phyloP scores from a whole-genome alignment of 306 rosid species.

The Fragaria nilgerrensis region DNA sequence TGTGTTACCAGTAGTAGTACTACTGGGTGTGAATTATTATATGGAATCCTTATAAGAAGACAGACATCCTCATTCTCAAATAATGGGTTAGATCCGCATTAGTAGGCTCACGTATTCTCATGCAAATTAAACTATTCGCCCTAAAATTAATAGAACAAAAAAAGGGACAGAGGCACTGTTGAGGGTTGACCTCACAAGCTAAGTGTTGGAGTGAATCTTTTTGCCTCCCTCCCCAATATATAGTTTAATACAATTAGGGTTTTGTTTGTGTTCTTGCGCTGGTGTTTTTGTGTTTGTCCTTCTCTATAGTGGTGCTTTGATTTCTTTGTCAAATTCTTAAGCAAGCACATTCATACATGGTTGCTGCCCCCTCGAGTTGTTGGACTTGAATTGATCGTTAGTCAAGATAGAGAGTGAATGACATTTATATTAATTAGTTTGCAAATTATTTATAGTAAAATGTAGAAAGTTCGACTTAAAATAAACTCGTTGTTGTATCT shows the following conservation, averaged over 20 bases:
- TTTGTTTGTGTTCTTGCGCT: slow-evolving; percentile 2
- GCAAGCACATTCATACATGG: not conserved
- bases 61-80: slow-evolving; percentile 83
- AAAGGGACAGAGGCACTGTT: slow-evolving; percentile 31
- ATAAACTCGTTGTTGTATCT: too few relatives aligned
- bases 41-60: slow-evolving; percentile 33
- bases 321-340: not conserved
- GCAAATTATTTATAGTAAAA: too few relatives aligned
- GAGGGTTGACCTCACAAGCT: slow-evolving; percentile 54
- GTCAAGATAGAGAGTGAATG: not conserved
- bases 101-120: slow-evolving; percentile 56
- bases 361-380: not conserved
- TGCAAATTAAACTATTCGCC: slow-evolving; percentile 29
- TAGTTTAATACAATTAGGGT: not conserved
- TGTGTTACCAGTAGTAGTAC: not conserved
- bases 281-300: slow-evolving; percentile 2
- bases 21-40: not conserved
- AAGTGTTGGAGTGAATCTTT: slow-evolving; percentile 44
- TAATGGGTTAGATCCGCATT: slow-evolving; percentile 61
- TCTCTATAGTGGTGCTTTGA: not conserved
- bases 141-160: slow-evolving; percentile 28
- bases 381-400: not conserved
- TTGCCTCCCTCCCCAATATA: not conserved
- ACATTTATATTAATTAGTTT: too few relatives aligned
- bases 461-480: too few relatives aligned